These are phyloP conservation scores for Blastobotrys proliferans DNA, from an alignment of 1,139 yeast genomes.

Conservation along the genomic window DNA sequence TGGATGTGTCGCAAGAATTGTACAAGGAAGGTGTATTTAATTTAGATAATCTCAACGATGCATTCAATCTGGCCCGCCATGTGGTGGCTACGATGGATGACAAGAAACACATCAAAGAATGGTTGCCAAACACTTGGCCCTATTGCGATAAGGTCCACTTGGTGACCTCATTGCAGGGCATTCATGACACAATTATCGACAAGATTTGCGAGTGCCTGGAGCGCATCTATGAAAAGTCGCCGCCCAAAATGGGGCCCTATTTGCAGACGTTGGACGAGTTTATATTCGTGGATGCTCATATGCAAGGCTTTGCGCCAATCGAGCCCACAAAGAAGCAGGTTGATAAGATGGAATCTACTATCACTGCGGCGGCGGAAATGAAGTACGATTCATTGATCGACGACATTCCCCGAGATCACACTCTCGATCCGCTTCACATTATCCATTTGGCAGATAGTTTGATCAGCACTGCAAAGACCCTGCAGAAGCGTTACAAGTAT, in stretches of 20 bases:
- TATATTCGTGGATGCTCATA: slow-evolving; percentile 48
- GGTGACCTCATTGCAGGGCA: slow-evolving; percentile 45
- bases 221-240: slow-evolving; percentile 46
- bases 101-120: slow-evolving; percentile 27
- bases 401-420: slow-evolving; percentile 61
- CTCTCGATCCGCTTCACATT: slow-evolving; percentile 55
- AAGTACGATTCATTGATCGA: slow-evolving; percentile 57
- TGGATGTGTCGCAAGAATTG: slow-evolving; percentile 40
- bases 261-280: slow-evolving; percentile 49
- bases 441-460: slow-evolving; percentile 57
- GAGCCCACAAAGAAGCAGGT: slow-evolving; percentile 50
- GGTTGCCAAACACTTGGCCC: slow-evolving; percentile 48
- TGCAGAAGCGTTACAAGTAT: slow-evolving; percentile 58
- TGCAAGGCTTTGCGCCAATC: slow-evolving; percentile 37
- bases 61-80: slow-evolving; percentile 43
- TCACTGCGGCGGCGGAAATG: slow-evolving; percentile 51
- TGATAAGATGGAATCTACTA: slow-evolving; percentile 45
- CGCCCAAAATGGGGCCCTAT: slow-evolving; percentile 61
- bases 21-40: slow-evolving; percentile 70
- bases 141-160: slow-evolving; percentile 50
- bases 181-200: slow-evolving; percentile 48
- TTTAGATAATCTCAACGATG: slow-evolving; percentile 46
- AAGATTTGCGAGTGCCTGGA: slow-evolving; percentile 45
- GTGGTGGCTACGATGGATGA: slow-evolving; percentile 36
- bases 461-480: slow-evolving; percentile 45